Evolutionary conservation across 2,329 filamentous ascomycete species (phyloP), one percentile per base, ranked within the genome.

Genomic region (Xylariaceae sp.): DNA sequence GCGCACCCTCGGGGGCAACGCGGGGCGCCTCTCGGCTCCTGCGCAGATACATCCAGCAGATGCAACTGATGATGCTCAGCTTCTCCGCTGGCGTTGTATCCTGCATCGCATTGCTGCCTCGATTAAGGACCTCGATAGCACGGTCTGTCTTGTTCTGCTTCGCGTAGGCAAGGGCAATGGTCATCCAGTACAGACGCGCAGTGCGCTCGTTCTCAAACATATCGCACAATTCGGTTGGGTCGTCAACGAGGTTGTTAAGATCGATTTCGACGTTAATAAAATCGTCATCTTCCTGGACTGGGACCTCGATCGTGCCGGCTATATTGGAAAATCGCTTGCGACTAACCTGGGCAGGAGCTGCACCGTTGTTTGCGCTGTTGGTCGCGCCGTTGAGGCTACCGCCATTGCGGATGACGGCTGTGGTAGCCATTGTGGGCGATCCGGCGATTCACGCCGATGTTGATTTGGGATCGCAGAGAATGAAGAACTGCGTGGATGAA

Each of bases 71-170:
- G 66, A 96, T 84, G 71, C 86, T 90, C 65, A 95, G 83, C 69
- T 89, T 88, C 74, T 96, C 91, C 62, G 91, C 87, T 42, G 85
- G 81, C 60, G 84, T 86, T 64, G 84, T 84, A 53, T 78, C 80
- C 65, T 90, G 84, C 64, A 84, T 79, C 59, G 88, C 89, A 57
- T 81, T 80, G 63, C 89, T 78, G 47, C 89, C 90, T 65, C 89
- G 87, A 48, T 85, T 83, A 62, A 87, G 75, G 76, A 86, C 85
- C 70, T 87, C 84, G 64, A 87, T 86, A 55, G 84, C 83, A 74
- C 94, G 88, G 68, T 96, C 91, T 59, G 94, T 83, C 74, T 95
- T 95, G 68, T 87, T 86, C 74, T 96, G 90, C 75, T 97, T 99
- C 41, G 94, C 92, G 68, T 99, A 99, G 47, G 92, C 92, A 56